Evolutionary conservation across 1,139 yeast genomes (phyloP), one percentile per base, ranked within the genome.

Genomic region (Wickerhamomyces sp.): DNA sequence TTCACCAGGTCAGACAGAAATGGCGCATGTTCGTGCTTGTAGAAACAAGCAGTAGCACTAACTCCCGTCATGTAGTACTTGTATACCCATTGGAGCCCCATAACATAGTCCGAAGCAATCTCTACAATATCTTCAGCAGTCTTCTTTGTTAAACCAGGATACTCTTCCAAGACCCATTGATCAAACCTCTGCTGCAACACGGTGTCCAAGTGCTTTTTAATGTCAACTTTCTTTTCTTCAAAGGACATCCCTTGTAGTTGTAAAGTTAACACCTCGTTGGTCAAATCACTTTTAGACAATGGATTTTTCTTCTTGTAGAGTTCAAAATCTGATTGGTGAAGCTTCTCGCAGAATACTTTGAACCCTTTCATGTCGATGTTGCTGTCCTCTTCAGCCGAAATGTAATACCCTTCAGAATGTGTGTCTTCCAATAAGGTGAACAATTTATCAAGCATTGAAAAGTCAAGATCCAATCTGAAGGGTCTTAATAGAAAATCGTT

Each of bases 401-500:
- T 8, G n/a, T 33, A 32, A 9, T 21, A 35, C 2, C 16, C 13
- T 10, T 25, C 11, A 28, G 26, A 11, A 21, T 15, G 11, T 26
- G 18, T 14, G 32, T 28, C 13, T 9, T 14, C 16, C n/a, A 21
- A 11, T 17, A 16, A 4, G 11, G 16, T 13, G 18, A 29, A 25
- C 4, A 18, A 14, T 13, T 7, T 7, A 10, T 14, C 20, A 12
- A 30, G 3, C 12, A 16, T 26, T 2, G n/a, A 2, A 5, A 12
- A 10, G 3, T 26, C 29, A 7, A 37, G 28, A 1, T 25, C 24
- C 5, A 36, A 11, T 1, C 35, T 35, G 4, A 28, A 20, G 8
- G 52, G 52, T 3, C 25, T 21, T 2, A 47, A 45, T 9, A 42
- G 16, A 29, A 42, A 47, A 23, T 51, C 55, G 25, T 51, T 51